These are phyloP conservation scores for Backusella mclennaniae DNA, from an alignment of 192 early-diverging fungal genomes.

Conservation along the genomic window DNA sequence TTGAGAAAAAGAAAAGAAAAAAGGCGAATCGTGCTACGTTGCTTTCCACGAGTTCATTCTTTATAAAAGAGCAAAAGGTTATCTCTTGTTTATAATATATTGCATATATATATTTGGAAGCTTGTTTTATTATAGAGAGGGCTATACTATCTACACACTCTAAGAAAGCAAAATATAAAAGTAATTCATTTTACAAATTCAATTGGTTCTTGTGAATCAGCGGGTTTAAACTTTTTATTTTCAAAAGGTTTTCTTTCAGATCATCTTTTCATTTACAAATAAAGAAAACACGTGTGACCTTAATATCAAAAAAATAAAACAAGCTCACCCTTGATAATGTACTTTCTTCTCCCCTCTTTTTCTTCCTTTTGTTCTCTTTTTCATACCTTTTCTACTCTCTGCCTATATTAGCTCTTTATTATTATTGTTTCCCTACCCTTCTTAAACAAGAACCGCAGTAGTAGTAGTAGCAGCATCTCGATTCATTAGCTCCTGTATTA, in stretches of 20 bases:
- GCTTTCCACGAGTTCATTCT: not conserved
- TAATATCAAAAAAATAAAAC: not conserved
- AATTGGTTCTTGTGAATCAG: not conserved
- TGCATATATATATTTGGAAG: not conserved
- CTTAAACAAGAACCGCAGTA: no score
- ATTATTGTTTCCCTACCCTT: not conserved
- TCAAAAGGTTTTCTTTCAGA: not conserved
- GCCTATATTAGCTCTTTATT: not conserved
- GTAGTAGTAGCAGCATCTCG: not conserved
- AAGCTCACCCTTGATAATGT: not conserved
- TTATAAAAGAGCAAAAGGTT: not conserved
- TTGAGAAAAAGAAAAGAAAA: not conserved
- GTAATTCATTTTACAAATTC: not conserved
- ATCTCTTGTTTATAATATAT: not conserved
- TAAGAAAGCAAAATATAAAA: not conserved
- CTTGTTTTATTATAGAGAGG: not conserved
- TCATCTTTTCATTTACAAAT: not conserved
- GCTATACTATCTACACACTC: no score
- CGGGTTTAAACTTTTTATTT: not conserved
- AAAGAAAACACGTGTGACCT: conserved; percentile 13
- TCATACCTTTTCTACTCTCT: conserved; percentile 6
- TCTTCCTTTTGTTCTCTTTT: conserved; percentile 13
- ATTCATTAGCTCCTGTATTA: not conserved
- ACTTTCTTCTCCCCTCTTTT: not conserved
- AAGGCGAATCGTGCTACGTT: not conserved